Conservation (phyloP, 1,284 basidiomycete genomes). For the Exsudoporus floridanus region DNA sequence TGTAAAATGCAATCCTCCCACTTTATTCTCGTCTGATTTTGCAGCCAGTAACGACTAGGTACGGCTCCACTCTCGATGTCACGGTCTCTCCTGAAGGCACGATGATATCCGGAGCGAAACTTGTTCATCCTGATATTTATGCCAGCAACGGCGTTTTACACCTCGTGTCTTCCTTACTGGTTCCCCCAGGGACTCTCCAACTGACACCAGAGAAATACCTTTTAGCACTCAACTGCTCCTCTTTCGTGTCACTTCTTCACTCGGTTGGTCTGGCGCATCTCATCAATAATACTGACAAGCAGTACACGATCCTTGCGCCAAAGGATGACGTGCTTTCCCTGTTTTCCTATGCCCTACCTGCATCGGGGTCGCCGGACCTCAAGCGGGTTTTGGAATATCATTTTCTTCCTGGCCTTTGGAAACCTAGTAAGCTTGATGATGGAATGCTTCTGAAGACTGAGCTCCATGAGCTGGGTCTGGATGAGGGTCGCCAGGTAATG, state of each 20-base stretch:
- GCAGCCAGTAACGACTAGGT: conserved; percentile 63
- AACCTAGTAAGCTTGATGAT: conserved; percentile 65
- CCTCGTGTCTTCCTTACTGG: conserved; percentile 79
- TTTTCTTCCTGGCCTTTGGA: conserved; percentile 79
- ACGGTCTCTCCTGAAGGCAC: conserved; percentile 52
- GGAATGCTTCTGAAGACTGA: conserved; percentile 80
- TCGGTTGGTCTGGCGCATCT: conserved; percentile 76
- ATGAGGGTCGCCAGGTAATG: conserved; percentile 71
- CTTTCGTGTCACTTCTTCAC: conserved; percentile 86
- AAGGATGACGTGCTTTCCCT: conserved; percentile 80
- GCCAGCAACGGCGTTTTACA: conserved; percentile 96
- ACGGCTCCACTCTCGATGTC: conserved; percentile 68
- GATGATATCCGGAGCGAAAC: conserved; percentile 62
- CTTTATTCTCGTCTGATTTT: conserved; percentile 16
- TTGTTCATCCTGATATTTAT: conserved; percentile 78
- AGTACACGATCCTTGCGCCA: conserved; percentile 86
- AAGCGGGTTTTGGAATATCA: conserved; percentile 77
- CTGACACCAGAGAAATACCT: conserved; percentile 93
- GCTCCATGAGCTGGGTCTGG: conserved; percentile 65
- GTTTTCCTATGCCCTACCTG: conserved; percentile 57
- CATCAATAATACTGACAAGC: conserved; percentile 72
- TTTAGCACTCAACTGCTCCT: conserved; percentile 84
- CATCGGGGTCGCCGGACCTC: conserved; percentile 64
- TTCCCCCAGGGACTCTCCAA: conserved; percentile 74
- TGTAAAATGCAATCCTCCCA: conserved; percentile 31